Evolutionary conservation across 768 basidiomycete species (phyloP).

Genomic region (Boletus fagicola): DNA sequence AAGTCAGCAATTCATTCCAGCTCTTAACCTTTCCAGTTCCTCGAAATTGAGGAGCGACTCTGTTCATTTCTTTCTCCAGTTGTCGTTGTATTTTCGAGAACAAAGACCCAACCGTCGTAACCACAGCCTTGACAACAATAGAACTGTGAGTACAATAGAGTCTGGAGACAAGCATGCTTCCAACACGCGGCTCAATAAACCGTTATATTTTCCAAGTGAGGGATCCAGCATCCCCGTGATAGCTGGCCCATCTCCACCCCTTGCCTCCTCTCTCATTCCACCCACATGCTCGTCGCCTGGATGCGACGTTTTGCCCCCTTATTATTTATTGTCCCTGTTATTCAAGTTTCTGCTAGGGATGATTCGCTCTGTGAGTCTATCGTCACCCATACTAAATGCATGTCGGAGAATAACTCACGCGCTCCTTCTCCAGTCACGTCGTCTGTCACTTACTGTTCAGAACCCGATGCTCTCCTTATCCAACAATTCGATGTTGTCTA

Average conservation of each 20-base stretch:
- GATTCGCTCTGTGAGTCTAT: conserved; percentile 58
- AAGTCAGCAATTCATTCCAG: neutral
- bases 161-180: conserved; percentile 24
- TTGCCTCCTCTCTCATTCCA: conserved; percentile 14
- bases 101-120: conserved; percentile 19
- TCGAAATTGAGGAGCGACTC: neutral
- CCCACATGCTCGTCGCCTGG: conserved; percentile 72
- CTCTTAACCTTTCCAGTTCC: neutral
- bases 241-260: conserved; percentile 27
- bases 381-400: neutral
- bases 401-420: conserved; percentile 2
- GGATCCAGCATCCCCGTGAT: conserved; percentile 22
- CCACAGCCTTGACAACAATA: conserved; percentile 34
- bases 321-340: conserved; percentile 39
- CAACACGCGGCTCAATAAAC: conserved; percentile 26
- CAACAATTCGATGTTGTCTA: conserved; percentile 75
- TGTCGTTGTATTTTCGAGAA: conserved; percentile 14
- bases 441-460: conserved; percentile 83
- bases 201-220: conserved; percentile 24
- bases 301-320: conserved; percentile 56
- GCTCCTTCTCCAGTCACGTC: conserved; percentile 60
- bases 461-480: conserved; percentile 76
- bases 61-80: neutral
- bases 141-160: conserved; percentile 32
- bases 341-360: conserved; percentile 47